Base-by-base conservation (phyloP, 2,329 filamentous ascomycete species). In the Diplocarpon mali region DNA sequence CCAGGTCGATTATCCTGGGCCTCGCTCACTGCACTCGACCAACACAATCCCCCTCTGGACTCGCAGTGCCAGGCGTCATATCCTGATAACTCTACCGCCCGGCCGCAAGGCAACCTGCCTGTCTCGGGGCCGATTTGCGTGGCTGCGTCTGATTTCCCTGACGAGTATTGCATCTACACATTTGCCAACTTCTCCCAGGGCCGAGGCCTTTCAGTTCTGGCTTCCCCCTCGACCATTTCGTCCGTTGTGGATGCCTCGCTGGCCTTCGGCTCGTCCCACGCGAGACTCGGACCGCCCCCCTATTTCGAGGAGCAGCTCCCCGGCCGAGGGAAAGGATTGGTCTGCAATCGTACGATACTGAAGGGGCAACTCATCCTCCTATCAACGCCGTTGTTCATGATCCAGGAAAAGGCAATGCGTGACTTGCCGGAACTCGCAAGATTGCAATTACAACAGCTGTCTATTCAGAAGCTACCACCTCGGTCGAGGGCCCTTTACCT, bases 311-410 rank as follows among this genome's bases (percentile, higher is more conserved):
- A 27, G 5, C 2, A 24, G 2, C 7, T 50, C 12, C 48, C 48
- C 13, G 45, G 42, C 6, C 42, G 42, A 12, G 48, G 48, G 3
- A 41, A 29, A 24, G 48, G 48, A 3, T 39, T 50, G 7, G 42
- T 50, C 12, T 15, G 38, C 7, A 50, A 50, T 14, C 15, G 34
- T 2, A 45, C 45, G 5, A 45, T 47, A 14, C 39, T 35, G 10
- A 39, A 42, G 15, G 48, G 48, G 2, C 45, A 50, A 9, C 15
- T 50, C 30, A 45, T 50, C 10, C 20, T 47, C 9, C 4, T 24
- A 24, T 24, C 20, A 24, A 24, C 20, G 3, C 20, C 20, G 7
- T 7, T 24, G 20, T 24, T 50, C 5, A 45, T 50, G 8, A 17
- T 50, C 6, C 34, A 42, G 17, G 48, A 50, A 30, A n/a, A 15